These are phyloP conservation scores for Retiboletus flavoniger DNA, from an alignment of 1,284 basidiomycete species.

Conservation along the genomic window DNA sequence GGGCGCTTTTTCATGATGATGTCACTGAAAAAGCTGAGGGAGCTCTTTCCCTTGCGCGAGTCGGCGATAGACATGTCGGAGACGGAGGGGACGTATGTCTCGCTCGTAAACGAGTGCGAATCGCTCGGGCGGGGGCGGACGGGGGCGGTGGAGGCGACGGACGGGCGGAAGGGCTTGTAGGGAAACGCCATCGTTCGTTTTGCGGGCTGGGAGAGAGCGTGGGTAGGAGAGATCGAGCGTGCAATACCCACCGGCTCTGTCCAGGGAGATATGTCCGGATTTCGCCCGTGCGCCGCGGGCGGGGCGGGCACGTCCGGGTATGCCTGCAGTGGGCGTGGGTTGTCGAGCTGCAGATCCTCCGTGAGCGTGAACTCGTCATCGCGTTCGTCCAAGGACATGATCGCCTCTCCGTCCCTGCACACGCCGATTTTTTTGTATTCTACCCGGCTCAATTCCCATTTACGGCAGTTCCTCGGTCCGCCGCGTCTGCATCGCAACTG, in stretches of 20 bases:
- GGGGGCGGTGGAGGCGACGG: conserved; percentile 34
- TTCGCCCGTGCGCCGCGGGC: background rate
- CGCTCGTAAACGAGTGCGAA: conserved; percentile 37
- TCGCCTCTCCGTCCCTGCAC: background rate
- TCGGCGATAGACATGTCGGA: conserved; percentile 34
- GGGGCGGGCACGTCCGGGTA: conserved; percentile 14
- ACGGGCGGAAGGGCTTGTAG: conserved; percentile 33
- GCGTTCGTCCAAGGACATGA: conserved; percentile 16
- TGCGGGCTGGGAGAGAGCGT: conserved; percentile 13
- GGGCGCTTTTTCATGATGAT: conserved; percentile 36
- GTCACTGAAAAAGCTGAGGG: conserved; percentile 31
- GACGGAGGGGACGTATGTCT: conserved; percentile 31
- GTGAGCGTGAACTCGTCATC: conserved; percentile 19
- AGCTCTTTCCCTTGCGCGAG: conserved; percentile 35
- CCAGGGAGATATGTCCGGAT: conserved; percentile 32
- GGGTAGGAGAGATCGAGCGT: conserved; percentile 5
- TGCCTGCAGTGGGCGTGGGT: conserved; percentile 1
- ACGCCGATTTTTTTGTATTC: conserved; percentile 6
- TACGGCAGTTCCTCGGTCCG: conserved; percentile 8
- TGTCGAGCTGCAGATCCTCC: conserved; percentile 12
- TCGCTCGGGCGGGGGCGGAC: conserved; percentile 41
- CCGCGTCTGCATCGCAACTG: conserved; percentile 17
- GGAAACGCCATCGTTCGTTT: conserved; percentile 30
- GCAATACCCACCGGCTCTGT: conserved; percentile 12
- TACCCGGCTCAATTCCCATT: conserved; percentile 4